Evolutionary conservation across 805 yeast species (phyloP).

Genomic region (Yamadazyma philogaea): DNA sequence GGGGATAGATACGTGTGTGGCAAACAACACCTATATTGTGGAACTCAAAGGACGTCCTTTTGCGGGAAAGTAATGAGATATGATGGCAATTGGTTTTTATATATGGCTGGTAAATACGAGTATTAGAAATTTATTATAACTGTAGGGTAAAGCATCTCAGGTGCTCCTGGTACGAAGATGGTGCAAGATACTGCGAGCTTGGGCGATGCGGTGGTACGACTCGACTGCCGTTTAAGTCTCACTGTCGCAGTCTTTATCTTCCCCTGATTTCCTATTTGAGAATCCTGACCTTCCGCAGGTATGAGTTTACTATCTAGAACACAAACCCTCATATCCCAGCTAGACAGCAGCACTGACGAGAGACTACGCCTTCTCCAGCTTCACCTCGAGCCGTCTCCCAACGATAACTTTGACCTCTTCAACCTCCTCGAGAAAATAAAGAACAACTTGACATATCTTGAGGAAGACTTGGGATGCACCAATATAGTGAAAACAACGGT

Average conservation of each 20-base stretch:
- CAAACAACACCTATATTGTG: constrained; percentile 20
- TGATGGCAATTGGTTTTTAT: not conserved
- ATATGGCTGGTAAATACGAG: too few species aligned
- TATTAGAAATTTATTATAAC: too few species aligned
- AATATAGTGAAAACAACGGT: constrained; percentile 12
- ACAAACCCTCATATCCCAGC: constrained; percentile 22
- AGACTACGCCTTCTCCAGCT: constrained; percentile 17
- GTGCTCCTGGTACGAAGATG: not conserved
- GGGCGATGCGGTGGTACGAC: not conserved
- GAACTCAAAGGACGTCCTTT: constrained; percentile 2
- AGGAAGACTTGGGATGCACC: constrained; percentile 23
- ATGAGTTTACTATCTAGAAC: constrained; percentile 14
- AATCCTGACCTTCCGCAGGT: not conserved
- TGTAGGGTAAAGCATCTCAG: too few species aligned
- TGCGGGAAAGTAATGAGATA: not conserved
- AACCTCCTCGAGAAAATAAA: constrained; percentile 24
- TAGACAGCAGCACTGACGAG: constrained; percentile 16
- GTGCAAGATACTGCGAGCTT: not conserved
- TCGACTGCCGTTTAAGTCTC: not conserved
- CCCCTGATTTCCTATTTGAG: not conserved
- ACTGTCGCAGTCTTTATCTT: not conserved
- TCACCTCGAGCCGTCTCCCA: constrained; percentile 34
- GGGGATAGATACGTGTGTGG: constrained; percentile 18
- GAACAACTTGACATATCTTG: constrained; percentile 27
- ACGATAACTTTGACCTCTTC: constrained; percentile 38